Evolutionary conservation across 1,284 basidiomycete species (phyloP), one percentile per base, ranked within the genome.

Genomic region (Leccinum pseudoinsigne): DNA sequence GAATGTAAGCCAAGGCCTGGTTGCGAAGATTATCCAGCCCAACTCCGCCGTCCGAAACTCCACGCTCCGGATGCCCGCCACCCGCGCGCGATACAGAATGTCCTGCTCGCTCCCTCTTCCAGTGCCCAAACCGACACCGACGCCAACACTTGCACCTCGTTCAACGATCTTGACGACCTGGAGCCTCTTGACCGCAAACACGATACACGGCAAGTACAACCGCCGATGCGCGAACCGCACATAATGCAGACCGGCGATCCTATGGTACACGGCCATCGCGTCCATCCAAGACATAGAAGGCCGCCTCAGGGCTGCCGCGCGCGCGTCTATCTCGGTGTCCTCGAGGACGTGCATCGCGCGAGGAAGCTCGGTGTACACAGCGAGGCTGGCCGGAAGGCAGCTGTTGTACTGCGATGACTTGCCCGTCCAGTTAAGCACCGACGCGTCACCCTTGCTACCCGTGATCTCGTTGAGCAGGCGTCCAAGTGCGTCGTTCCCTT

Each of bases 321-420:
- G 56, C 3, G 18, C 16, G 12, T 62, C 50, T 56, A 62, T 28
- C 12, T 58, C 50, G 11, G 50, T 51, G 5, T 16, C 36, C 4
- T 58, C 36, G 40, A 58, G 16, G 42, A 45, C 31, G 4, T 14
- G 14, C 14, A 23, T 34, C 18, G 56, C 3, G 14, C n/a, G 10
- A 11, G 66, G 66, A 5, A 38, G 12, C 8, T 55, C 21, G 9
- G n/a, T 38, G 26, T 68, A 68, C 3, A 66, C 61, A 3, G 55
- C n/a, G 38, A 68, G 60, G 21, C 45, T 55, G 14, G 26, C 28
- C 3, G 65, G 65, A 40, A 66, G 64, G 16, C 62, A 62, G 38
- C 59, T 68, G 28, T 68, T 69, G 54, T 69, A 68, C 21, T n/a
- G 11, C 5, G 67, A 68, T 9, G 67, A 51, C 18, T n/a, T 65